phyloP scores from a whole-genome alignment of 257 asterid species.

The Osmanthus fragrans region DNA sequence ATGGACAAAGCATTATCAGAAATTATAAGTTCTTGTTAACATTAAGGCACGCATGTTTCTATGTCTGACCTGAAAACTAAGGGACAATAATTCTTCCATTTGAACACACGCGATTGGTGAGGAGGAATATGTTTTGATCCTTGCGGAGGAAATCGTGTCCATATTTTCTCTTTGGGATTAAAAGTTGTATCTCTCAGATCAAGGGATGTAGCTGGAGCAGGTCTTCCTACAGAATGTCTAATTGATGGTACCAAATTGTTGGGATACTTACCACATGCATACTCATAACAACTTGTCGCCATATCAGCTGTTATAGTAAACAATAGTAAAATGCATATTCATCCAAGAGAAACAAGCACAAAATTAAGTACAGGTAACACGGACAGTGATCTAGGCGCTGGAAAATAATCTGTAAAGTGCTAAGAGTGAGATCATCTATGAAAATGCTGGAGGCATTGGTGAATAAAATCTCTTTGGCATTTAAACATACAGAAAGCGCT shows the following conservation, averaged over 20 bases:
- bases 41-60: background rate
- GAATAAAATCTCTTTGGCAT: too few species aligned
- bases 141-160: slow-evolving; percentile 83
- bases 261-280: too few species aligned
- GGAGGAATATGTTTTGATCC: slow-evolving; percentile 95
- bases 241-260: slow-evolving; percentile 31
- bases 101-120: slow-evolving; percentile 84
- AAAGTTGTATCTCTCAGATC: slow-evolving; percentile 71
- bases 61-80: slow-evolving; percentile 81
- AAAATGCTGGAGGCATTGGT: too few species aligned
- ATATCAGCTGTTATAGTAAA: too few species aligned
- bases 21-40: background rate
- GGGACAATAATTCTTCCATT: slow-evolving; percentile 95
- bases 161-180: slow-evolving; percentile 68
- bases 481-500: too few species aligned
- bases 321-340: too few species aligned
- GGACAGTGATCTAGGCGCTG: too few species aligned
- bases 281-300: too few species aligned
- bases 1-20: background rate
- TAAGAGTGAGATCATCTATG: too few species aligned
- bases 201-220: slow-evolving; percentile 66
- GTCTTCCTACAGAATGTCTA: slow-evolving; percentile 91
- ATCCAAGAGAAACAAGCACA: too few species aligned
- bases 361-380: too few species aligned
- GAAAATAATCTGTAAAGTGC: too few species aligned